A percentile compares a stretch with the other conserved stretches of the same genome.
Evolutionary conservation across 2,329 filamentous ascomycete species (phyloP).

Genomic region (Graphilbum ipis-grandicollis): DNA sequence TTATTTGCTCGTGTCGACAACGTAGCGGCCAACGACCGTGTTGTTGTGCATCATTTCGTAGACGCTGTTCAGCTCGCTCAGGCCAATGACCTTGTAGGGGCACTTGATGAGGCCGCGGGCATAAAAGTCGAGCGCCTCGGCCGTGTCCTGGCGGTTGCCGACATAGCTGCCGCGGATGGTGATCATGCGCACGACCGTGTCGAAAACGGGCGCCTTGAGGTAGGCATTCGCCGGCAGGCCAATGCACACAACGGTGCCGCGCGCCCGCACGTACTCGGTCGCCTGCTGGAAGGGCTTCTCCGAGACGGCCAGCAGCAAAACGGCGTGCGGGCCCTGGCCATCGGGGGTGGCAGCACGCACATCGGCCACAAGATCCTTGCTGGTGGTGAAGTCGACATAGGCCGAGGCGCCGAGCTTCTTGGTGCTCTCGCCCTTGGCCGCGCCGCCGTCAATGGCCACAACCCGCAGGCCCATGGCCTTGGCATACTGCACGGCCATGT

Average conservation of each 20-base stretch:
- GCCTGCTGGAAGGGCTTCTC: slow-evolving; percentile 96
- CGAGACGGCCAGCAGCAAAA: slow-evolving; percentile 67
- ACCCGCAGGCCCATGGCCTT: slow-evolving; percentile 26
- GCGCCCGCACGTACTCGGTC: slow-evolving; percentile 67
- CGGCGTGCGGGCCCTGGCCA: slow-evolving; percentile 72
- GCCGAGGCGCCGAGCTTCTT: slow-evolving; percentile 46
- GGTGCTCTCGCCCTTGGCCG: slow-evolving; percentile 41
- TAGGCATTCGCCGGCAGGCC: slow-evolving; percentile 69
- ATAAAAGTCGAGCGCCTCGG: slow-evolving; percentile 86
- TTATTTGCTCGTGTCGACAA: slow-evolving; percentile 49
- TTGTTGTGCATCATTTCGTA: slow-evolving; percentile 57
- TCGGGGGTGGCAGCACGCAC: slow-evolving; percentile 69
- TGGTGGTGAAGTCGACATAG: slow-evolving; percentile 67
- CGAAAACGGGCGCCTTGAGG: slow-evolving; percentile 73
- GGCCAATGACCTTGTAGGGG: slow-evolving; percentile 70
- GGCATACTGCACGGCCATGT: slow-evolving; percentile 26
- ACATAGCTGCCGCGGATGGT: slow-evolving; percentile 87
- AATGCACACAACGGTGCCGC: slow-evolving; percentile 73
- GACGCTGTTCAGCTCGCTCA: slow-evolving; percentile 65
- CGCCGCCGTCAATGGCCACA: slow-evolving; percentile 25
- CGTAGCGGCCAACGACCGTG: slow-evolving; percentile 62
- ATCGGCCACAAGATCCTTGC: slow-evolving; percentile 64
- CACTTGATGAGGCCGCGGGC: slow-evolving; percentile 66
- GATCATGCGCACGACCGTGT: slow-evolving; percentile 79
- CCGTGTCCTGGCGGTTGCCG: slow-evolving; percentile 74